A percentile compares a stretch with the other conserved stretches of the same genome.
Conservation (phyloP, 1,284 basidiomycete species). For the Cryptococcus deneoformans region DNA sequence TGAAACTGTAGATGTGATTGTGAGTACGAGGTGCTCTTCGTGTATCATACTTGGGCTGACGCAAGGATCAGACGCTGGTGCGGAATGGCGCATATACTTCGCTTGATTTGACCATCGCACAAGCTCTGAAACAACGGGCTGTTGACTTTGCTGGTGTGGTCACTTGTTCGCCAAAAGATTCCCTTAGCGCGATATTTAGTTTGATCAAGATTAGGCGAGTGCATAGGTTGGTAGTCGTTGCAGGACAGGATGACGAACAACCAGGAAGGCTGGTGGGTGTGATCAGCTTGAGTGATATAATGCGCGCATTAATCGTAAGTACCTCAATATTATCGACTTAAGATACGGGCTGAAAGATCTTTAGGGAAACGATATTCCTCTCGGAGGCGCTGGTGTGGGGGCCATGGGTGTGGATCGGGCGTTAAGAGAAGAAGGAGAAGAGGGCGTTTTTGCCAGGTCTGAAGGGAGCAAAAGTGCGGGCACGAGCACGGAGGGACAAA, state of each 20-base stretch:
- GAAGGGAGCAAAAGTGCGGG: conserved; percentile 8
- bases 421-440: conserved; percentile 26
- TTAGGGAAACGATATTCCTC: conserved; percentile 33
- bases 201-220: conserved; percentile 91
- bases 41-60: conserved; percentile 1
- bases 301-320: conserved; percentile 71
- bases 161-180: conserved; percentile 90
- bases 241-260: conserved; percentile 52
- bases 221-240: conserved; percentile 86
- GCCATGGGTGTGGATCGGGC: conserved; percentile 41
- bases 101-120: conserved; percentile 90
- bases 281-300: conserved; percentile 86
- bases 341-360: neutral
- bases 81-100: conserved; percentile 93
- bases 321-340: neutral
- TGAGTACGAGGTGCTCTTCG: conserved; percentile 51
- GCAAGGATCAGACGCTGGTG: conserved; percentile 70
- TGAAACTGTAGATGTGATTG: conserved; percentile 98
- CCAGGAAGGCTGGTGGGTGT: conserved; percentile 76
- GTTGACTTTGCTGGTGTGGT: conserved; percentile 95
- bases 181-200: conserved; percentile 86
- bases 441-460: conserved; percentile 11
- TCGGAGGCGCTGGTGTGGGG: conserved; percentile 42
- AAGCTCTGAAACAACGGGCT: conserved; percentile 86
- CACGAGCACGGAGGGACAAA: conserved; percentile 4